A percentile compares a stretch with the other conserved stretches of the same genome.
These are phyloP conservation scores for Lachancea quebecensis DNA, from an alignment of 805 yeast genomes.

Conservation along the genomic window DNA sequence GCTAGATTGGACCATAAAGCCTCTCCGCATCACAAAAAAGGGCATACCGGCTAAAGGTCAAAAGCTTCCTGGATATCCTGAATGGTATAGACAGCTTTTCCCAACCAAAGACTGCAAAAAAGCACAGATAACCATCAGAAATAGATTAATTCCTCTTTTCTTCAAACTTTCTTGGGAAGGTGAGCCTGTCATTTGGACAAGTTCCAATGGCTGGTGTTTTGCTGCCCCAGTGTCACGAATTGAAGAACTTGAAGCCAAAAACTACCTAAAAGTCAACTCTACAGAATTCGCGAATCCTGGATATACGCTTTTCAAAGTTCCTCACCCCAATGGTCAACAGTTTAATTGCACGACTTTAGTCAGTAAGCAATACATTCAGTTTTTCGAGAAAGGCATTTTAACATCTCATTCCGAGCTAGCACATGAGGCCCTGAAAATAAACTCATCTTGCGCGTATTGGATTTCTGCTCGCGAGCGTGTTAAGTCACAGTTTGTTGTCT, in stretches of 20 bases:
- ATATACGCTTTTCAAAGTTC: conserved; percentile 55
- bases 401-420: conserved; percentile 70
- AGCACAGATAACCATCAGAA: conserved; percentile 58
- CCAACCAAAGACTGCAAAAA: conserved; percentile 32
- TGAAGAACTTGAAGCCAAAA: conserved; percentile 30
- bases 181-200: conserved; percentile 75
- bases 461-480: conserved; percentile 83
- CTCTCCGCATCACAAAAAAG: conserved; percentile 53
- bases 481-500: conserved; percentile 77
- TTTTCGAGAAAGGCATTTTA: conserved; percentile 66
- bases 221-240: conserved; percentile 38
- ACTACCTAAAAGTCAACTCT: conserved; percentile 29
- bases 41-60: conserved; percentile 68
- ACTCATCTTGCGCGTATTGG: conserved; percentile 87
- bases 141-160: conserved; percentile 71
- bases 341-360: conserved; percentile 69
- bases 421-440: conserved; percentile 66
- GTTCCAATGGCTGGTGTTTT: conserved; percentile 84
- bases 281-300: conserved; percentile 10
- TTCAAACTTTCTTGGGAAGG: conserved; percentile 80
- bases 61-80: conserved; percentile 83
- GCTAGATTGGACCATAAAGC: conserved; percentile 74
- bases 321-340: conserved; percentile 79
- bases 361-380: conserved; percentile 65
- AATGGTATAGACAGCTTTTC: conserved; percentile 73